Base-by-base conservation (phyloP, 73 alveolate species). In the Paramecium biaurelia region DNA sequence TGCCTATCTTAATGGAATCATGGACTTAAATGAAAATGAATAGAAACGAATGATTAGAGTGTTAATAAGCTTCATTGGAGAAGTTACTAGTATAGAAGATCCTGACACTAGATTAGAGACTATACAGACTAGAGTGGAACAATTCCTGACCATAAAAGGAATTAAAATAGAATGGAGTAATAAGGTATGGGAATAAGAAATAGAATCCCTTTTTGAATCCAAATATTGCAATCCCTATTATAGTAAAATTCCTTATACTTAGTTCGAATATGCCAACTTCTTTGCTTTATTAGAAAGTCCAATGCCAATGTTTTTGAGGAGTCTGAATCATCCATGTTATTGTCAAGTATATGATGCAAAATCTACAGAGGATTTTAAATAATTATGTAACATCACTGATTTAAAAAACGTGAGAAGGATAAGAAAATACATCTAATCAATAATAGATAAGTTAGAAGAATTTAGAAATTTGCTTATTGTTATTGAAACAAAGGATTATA, bases 141-240 rank as follows among this genome's bases (percentile, higher is more conserved):
- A 63, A 63, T 63, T 63, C 26, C 21, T 63, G 12, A 32, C 45
- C 21, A 26, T 63, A 63, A 63, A 63, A 30, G 45, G 45, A 15
- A 24, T 63, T 63, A 32, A 32, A 32, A 63, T 63, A 5, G 49
- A 63, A 12, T 63, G 84, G 84, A 30, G 26, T 26, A n/a, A 63
- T 63, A 30, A 26, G 15, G 84, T 5, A 32, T 63, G 84, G 84
- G 45, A 63, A 14, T 63, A 63, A 2, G 84, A 63, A 63, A 32
- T 63, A 14, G 84, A 63, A 63, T 63, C 84, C 26, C 84, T 63
- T 26, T 63, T 63, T 63, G 84, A 63, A 63, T 30, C 84, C 41
- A 12, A 49, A 63, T 32, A 30, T 63, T 30, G 47, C 45, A 63
- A 63, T 32, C 84, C 84, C 8, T 63, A 63, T 32, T 63, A 63